Conservation (phyloP, 306 rosid genomes). For the Cicer chorassanicum region DNA sequence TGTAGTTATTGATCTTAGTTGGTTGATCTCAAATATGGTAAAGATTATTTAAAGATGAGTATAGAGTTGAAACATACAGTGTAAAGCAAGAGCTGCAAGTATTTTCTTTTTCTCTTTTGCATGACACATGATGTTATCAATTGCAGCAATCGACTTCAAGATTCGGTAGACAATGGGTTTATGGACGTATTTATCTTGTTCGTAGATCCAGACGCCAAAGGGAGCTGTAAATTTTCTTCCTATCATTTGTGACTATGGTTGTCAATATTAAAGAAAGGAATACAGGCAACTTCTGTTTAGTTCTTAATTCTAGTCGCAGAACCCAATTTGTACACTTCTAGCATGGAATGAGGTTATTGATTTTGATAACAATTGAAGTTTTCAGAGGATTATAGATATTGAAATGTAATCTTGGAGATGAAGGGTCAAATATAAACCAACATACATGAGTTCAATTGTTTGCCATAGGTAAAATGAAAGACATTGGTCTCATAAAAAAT, state of each 20-base stretch:
- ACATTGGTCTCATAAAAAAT: background rate
- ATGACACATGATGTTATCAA: constrained; percentile 31
- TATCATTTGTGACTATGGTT: constrained; percentile 3
- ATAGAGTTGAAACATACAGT: constrained; percentile 14
- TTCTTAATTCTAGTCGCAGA: background rate
- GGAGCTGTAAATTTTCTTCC: constrained; percentile 47
- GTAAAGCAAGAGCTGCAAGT: background rate
- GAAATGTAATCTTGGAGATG: constrained; percentile 9
- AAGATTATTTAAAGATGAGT: background rate
- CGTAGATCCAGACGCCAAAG: constrained; percentile 57
- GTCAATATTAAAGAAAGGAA: constrained; percentile 42
- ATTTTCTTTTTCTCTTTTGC: background rate
- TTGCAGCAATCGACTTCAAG: constrained; percentile 71
- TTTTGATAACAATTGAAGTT: constrained; percentile 1
- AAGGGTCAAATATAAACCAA: constrained; percentile 3
- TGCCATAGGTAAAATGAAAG: background rate
- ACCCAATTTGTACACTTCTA: constrained; percentile 32
- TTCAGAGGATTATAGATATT: background rate
- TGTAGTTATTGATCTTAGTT: too few species aligned
- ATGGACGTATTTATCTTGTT: constrained; percentile 89
- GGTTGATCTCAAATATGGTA: too few species aligned
- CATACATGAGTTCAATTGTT: background rate
- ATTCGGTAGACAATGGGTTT: constrained; percentile 80
- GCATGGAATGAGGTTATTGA: constrained; percentile 22
- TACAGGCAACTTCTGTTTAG: constrained; percentile 17